Evolutionary conservation across 495 filamentous ascomycete species (phyloP), one percentile per base, ranked within the genome.

Genomic region (Podospora australis): DNA sequence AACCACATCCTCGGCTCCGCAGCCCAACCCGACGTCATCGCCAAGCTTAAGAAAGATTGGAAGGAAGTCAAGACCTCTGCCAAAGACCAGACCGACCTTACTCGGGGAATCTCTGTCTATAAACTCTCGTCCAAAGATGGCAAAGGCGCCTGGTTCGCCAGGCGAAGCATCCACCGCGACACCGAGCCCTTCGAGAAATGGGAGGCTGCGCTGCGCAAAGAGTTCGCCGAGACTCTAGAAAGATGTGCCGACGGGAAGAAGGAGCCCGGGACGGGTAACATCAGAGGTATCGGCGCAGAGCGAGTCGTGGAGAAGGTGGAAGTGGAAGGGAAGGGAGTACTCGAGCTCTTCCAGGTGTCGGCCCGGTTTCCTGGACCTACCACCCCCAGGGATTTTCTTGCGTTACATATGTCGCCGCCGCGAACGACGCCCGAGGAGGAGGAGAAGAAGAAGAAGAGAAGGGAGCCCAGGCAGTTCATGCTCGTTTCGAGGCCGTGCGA

Each of bases 341-440:
- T 35, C 17, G 9, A 25, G 79, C 87, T 96, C 5, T 95, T 86
- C 55, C 82, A 90, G 56, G 74, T 95, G 0, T 88, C 84, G 3
- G 90, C 89, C 2, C 84, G 90, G 67, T 96, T 96, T 60, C 90
- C 90, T 0, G 87, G 86, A 4, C 91, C 91, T 16, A 90, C 87
- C 1, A 78, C 90, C 8, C 82, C 91, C 21, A 72, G 91, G 58
- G 92, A 96, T 58, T 96, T 96, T 66, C 80, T 96, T 24, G 80
- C 82, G 9, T 63, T 90, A 56, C 72, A 88, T 23, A 70, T 94
- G 34, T 86, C 75, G 23, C 74, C 79, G 1, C 71, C 75, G 32
- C 59, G 62, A 21, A 23, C 43, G 8, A 50, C 52, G n/a, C 40
- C 42, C 9, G 29, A 39, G 10, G 32, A 35, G 19, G 35, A 30